These are phyloP conservation scores for Beauveria sp. DNA, from an alignment of 2,329 filamentous ascomycete species.

Conservation along the genomic window DNA sequence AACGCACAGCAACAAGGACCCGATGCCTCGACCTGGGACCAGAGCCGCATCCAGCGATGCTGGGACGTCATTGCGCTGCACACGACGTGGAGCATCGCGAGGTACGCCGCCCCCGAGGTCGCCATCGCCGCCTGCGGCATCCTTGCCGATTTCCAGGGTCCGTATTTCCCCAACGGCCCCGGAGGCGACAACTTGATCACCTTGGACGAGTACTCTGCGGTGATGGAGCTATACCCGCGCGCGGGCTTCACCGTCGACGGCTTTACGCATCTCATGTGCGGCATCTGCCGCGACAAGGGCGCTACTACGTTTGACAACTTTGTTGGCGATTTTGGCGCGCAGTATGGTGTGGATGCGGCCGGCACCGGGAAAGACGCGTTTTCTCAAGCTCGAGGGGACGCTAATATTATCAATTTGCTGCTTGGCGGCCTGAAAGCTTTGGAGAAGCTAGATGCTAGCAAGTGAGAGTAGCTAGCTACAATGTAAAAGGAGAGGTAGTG, in stretches of 20 bases:
- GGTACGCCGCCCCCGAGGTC: constrained; percentile 11
- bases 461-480: not conserved
- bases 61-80: constrained; percentile 15
- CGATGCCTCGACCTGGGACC: not conserved
- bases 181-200: constrained; percentile 7
- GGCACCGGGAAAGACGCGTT: not conserved
- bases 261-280: constrained; percentile 6
- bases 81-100: constrained; percentile 11
- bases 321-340: not conserved
- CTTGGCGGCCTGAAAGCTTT: not conserved
- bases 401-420: not conserved
- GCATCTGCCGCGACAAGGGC: constrained; percentile 12
- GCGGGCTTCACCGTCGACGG: constrained; percentile 8
- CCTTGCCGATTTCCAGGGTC: constrained; percentile 12
- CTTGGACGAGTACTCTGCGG: constrained; percentile 6
- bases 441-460: not conserved
- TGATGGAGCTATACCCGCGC: constrained; percentile 10
- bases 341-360: not conserved
- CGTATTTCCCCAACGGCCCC: constrained; percentile 3
- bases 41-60: constrained; percentile 8
- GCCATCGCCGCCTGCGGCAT: constrained; percentile 5
- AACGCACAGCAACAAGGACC: not conserved
- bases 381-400: not conserved
- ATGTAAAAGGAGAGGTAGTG: too few relatives aligned
- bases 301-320: constrained; percentile 12